Conservation (phyloP, 2,329 filamentous ascomycete genomes). For the Neopestalotiopsis rosae region DNA sequence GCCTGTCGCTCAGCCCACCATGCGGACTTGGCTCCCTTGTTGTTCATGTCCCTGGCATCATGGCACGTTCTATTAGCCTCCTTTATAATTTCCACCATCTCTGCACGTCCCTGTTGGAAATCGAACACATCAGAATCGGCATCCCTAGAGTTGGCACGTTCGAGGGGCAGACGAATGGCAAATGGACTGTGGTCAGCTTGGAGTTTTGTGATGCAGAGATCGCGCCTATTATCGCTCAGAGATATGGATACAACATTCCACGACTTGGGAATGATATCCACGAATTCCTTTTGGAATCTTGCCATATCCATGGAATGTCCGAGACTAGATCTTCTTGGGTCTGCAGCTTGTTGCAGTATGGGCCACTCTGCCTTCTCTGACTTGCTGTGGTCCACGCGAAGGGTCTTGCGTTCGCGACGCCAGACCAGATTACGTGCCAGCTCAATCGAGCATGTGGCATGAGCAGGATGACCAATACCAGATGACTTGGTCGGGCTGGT, state of each 20-base stretch:
- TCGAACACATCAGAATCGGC: slow-evolving; percentile 80
- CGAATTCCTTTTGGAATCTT: slow-evolving; percentile 78
- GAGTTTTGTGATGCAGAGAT: slow-evolving; percentile 89
- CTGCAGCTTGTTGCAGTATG: slow-evolving; percentile 35
- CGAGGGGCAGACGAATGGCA: slow-evolving; percentile 83
- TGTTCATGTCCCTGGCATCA: slow-evolving; percentile 69
- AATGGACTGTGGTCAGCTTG: slow-evolving; percentile 79
- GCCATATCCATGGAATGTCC: slow-evolving; percentile 57
- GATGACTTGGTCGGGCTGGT: slow-evolving; percentile 55
- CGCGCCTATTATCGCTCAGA: slow-evolving; percentile 79
- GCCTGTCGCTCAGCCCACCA: slow-evolving; percentile 91
- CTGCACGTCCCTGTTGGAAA: slow-evolving; percentile 78
- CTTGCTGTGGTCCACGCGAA: slow-evolving; percentile 45
- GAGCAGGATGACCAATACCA: slow-evolving; percentile 54
- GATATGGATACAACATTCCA: slow-evolving; percentile 91
- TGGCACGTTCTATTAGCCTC: slow-evolving; percentile 86
- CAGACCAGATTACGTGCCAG: slow-evolving; percentile 73
- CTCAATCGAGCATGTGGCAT: slow-evolving; percentile 70
- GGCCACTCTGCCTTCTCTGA: slow-evolving; percentile 40
- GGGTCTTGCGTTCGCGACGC: slow-evolving; percentile 66
- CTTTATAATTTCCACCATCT: slow-evolving; percentile 83
- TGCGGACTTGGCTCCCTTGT: slow-evolving; percentile 75
- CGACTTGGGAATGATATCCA: slow-evolving; percentile 80
- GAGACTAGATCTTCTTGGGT: slow-evolving; percentile 48
- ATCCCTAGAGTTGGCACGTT: slow-evolving; percentile 80